Evolutionary conservation across 1,139 yeast genomes (phyloP), one percentile per base, ranked within the genome.

Genomic region (Saccharomyces hybrid): DNA sequence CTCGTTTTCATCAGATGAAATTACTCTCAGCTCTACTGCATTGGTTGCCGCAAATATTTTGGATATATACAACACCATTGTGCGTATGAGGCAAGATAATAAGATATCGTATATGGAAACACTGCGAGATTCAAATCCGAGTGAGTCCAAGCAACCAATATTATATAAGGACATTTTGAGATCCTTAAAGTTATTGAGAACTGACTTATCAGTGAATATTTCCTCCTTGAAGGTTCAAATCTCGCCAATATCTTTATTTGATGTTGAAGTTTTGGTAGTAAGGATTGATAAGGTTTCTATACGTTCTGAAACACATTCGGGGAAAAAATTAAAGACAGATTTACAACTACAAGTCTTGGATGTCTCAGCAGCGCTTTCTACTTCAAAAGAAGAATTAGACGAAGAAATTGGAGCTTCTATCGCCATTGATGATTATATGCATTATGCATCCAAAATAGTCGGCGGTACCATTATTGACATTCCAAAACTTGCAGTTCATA

Each of bases 401-500:
- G 83, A 79, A 61, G 82, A 78, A 31, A 75, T 75, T 12, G 68
- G 82, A 5, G 71, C 72, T 1, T 68, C 69, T 1, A 73, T 82
- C 47, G 67, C 77, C 0, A 82, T 87, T 32, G 75, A 73, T 3
- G 80, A 80, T 38, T 88, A 85, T 69, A 77, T 82, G 49, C 64
- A 70, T 9, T 74, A 78, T 62, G 84, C 93, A 1, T 71, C 74
- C 14, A 76, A 77, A 38, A 86, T 95, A 0, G 74, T 75, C 47
- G 97, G 97, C 1, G 97, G 96, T 16, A 78, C 81, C 2, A 87
- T 91, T 44, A 81, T 90, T 58, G 80, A 81, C 7, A 84, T 90
- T 66, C 98, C 98, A 0, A 81, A 88, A 6, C 78, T 90, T 61
- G 76, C 76, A 56, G 80, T 91, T 29, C 74, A 81, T 3, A 91